Conservation (phyloP, 495 filamentous ascomycete species). For the Chaetomium tenue region DNA sequence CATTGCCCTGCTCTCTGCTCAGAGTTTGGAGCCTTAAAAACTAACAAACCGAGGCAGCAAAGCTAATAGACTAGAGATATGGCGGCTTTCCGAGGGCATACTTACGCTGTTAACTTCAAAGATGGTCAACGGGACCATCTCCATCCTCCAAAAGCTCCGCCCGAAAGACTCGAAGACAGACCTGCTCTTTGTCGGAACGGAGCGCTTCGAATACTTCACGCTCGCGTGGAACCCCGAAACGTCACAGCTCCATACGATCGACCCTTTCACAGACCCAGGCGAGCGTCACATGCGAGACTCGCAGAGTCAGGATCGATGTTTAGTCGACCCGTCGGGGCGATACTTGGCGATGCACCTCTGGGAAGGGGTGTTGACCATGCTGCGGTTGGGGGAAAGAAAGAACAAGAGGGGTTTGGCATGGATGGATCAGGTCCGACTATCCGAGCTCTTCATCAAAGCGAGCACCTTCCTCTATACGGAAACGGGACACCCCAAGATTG, state of each 20-base stretch:
- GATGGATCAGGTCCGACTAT: conserved; percentile 69
- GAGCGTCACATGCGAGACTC: conserved; percentile 80
- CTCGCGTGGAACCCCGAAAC: conserved; percentile 71
- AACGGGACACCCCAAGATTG: conserved; percentile 72
- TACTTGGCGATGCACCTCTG: conserved; percentile 86
- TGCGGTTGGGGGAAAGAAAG: conserved; percentile 57
- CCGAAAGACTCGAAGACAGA: conserved; percentile 73
- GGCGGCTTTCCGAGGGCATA: conserved; percentile 43
- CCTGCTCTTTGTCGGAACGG: conserved; percentile 89
- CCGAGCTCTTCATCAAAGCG: conserved; percentile 82
- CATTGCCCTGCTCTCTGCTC: conserved; percentile 7
- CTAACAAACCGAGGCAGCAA: conserved; percentile 57
- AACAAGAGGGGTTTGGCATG: conserved; percentile 60
- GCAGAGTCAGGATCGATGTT: conserved; percentile 69
- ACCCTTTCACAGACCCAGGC: conserved; percentile 63
- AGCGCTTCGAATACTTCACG: conserved; percentile 86
- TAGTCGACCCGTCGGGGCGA: conserved; percentile 76
- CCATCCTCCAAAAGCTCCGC: conserved; percentile 77
- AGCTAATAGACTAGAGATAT: conserved; percentile 90
- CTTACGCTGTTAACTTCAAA: conserved; percentile 58
- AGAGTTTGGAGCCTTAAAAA: not conserved
- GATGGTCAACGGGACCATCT: conserved; percentile 75
- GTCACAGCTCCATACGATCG: conserved; percentile 64
- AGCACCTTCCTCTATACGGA: conserved; percentile 75
- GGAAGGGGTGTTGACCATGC: conserved; percentile 79